Percentiles rank a stretch among this genome's conserved stretches.
These are phyloP conservation scores for Prunus padus DNA, from an alignment of 306 rosid genomes.

Conservation along the genomic window DNA sequence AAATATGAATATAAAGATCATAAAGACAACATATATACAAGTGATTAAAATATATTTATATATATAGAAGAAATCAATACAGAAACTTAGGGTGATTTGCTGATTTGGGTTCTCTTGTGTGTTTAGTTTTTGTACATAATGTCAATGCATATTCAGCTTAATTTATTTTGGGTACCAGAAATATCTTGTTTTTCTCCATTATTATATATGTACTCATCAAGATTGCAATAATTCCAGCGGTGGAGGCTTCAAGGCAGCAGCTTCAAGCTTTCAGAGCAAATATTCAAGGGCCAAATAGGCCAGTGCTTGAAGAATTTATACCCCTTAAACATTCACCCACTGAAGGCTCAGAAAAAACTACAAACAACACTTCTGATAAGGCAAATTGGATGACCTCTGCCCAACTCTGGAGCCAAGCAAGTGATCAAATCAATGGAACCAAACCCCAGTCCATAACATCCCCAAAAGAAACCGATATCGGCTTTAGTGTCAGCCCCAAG, in stretches of 20 bases:
- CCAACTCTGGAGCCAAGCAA: conserved; percentile 94
- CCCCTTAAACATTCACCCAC: conserved; percentile 67
- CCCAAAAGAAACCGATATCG: conserved; percentile 42
- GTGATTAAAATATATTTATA: too few species aligned
- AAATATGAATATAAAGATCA: too few species aligned
- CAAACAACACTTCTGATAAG: conserved; percentile 61
- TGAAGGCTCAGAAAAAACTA: conserved; percentile 53
- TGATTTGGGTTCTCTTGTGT: too few species aligned
- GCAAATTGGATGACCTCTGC: conserved; percentile 98
- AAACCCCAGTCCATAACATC: conserved; percentile 45
- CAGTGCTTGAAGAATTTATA: conserved; percentile 90
- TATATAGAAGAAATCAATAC: too few species aligned
- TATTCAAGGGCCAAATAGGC: conserved; percentile 48
- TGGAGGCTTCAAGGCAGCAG: conserved; percentile 88
- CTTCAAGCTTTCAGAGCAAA: conserved; percentile 58
- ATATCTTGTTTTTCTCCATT: too few species aligned
- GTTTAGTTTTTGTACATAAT: too few species aligned
- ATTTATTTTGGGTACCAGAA: too few species aligned
- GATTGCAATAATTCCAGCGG: conserved; percentile 35
- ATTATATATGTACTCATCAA: too few species aligned
- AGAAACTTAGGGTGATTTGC: too few species aligned
- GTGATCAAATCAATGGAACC: conserved; percentile 36
- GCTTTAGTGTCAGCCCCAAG: conserved; percentile 64
- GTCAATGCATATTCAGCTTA: too few species aligned
- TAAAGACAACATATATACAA: too few species aligned